Evolutionary conservation across 2,329 filamentous ascomycete species (phyloP).

Genomic region (Colletotrichum trifolii): DNA sequence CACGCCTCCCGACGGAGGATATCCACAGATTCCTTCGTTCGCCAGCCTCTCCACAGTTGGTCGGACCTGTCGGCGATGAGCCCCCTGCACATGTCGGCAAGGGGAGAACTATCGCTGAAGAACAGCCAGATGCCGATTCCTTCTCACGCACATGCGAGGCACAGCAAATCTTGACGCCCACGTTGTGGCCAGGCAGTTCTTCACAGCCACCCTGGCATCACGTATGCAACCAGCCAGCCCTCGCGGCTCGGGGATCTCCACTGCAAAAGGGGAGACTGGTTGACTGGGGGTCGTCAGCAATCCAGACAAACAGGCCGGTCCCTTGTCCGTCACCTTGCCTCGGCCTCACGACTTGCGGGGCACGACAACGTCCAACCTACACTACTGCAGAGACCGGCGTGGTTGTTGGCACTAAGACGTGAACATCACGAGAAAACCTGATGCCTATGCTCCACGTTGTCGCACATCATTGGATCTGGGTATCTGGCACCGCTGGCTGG

Average conservation of each 20-base stretch:
- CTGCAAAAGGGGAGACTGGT: neutral
- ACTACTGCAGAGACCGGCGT: neutral
- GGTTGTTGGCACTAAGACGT: conserved; percentile 1
- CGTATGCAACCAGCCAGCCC: neutral
- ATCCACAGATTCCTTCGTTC: conserved; percentile 1
- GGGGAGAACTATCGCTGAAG: conserved; percentile 1
- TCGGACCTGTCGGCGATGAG: neutral
- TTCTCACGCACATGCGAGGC: neutral
- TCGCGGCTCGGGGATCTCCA: conserved; percentile 3
- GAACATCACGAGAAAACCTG: conserved; percentile 22
- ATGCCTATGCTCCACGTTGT: conserved; percentile 13
- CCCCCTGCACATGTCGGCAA: conserved; percentile 2
- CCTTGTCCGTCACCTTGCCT: conserved; percentile 13
- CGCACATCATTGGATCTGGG: conserved; percentile 3
- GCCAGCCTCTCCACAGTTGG: conserved; percentile 4
- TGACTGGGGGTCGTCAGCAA: conserved; percentile 1
- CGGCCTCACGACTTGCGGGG: conserved; percentile 7
- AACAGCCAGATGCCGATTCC: conserved; percentile 17
- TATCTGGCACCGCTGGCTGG: conserved; percentile 6
- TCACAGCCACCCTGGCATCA: neutral
- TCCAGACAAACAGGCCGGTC: conserved; percentile 4
- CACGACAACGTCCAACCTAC: conserved; percentile 11
- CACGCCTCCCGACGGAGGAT: conserved; percentile 2
- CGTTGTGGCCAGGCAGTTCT: conserved; percentile 6
- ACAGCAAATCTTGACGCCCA: conserved; percentile 10